Evolutionary conservation across 1,139 yeast species (phyloP).

Genomic region (Suhomyces kunorum): DNA sequence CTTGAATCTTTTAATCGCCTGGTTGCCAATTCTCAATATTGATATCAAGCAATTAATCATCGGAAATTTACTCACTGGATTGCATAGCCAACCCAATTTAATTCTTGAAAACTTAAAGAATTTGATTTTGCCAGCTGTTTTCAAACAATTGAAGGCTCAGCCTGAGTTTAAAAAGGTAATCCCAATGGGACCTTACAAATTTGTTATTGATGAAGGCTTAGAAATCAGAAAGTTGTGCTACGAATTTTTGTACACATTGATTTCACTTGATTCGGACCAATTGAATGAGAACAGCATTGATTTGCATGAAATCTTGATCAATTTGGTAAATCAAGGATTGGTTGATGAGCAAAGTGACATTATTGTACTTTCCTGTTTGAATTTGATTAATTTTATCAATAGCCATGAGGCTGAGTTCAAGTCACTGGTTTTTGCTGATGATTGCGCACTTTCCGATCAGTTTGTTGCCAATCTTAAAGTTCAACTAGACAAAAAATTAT

Average conservation of each 20-base stretch:
- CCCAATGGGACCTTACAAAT: conserved; percentile 88
- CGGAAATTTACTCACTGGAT: conserved; percentile 59
- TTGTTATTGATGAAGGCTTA: conserved; percentile 76
- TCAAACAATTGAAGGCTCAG: conserved; percentile 57
- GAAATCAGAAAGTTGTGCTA: conserved; percentile 73
- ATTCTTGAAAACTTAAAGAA: conserved; percentile 16
- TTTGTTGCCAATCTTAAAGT: conserved; percentile 27
- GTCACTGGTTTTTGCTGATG: conserved; percentile 21
- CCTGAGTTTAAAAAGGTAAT: conserved; percentile 62
- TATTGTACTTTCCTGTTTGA: conserved; percentile 38
- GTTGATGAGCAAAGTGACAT: conserved; percentile 43
- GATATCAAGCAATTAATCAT: conserved; percentile 58
- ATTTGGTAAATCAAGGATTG: conserved; percentile 37
- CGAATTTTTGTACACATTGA: conserved; percentile 65
- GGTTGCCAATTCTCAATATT: conserved; percentile 29
- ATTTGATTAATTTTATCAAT: conserved; percentile 32
- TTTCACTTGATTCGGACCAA: conserved; percentile 27
- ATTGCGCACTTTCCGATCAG: conserved; percentile 22
- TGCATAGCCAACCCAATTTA: conserved; percentile 43
- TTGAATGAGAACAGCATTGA: conserved; percentile 21
- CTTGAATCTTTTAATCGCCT: conserved; percentile 12
- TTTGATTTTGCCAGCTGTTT: conserved; percentile 47
- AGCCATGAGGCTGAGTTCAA: conserved; percentile 19
- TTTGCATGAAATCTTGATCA: conserved; percentile 26
- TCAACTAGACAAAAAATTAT: conserved; percentile 39